Conservation (phyloP, 306 rosid species). For the Trichosanthes truncata region DNA sequence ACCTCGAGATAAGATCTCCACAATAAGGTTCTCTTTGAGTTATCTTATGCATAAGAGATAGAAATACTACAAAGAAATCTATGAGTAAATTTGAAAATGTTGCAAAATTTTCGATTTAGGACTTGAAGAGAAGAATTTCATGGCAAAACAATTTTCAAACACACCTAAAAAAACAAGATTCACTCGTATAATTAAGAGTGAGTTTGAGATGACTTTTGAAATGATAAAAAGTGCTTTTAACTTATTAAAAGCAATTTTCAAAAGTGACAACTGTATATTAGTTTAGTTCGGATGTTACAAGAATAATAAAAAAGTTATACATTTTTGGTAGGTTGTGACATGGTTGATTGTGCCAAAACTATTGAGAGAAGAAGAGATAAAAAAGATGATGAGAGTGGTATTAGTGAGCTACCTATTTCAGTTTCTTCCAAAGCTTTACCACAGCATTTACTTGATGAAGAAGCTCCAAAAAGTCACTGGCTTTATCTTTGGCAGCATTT, state of each 20-base stretch:
- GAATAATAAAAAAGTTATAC: background rate
- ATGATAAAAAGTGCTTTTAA: background rate
- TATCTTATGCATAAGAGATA: too few species aligned
- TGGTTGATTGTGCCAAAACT: slow-evolving; percentile 77
- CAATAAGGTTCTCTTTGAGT: too few species aligned
- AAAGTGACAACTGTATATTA: too few species aligned
- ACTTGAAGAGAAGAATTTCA: too few species aligned
- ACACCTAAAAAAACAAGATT: too few species aligned
- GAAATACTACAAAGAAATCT: too few species aligned
- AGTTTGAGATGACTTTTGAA: background rate
- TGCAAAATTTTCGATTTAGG: too few species aligned
- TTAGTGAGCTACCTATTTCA: slow-evolving; percentile 69
- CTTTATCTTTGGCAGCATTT: slow-evolving; percentile 85
- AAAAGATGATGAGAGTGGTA: slow-evolving; percentile 73
- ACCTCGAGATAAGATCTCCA: too few species aligned
- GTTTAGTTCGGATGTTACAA: background rate
- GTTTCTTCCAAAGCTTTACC: slow-evolving; percentile 91
- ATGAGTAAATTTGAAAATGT: too few species aligned
- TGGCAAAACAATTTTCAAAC: too few species aligned
- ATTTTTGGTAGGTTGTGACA: slow-evolving; percentile 58
- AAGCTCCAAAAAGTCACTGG: slow-evolving; percentile 95
- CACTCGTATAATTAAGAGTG: too few species aligned
- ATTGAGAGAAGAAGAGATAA: slow-evolving; percentile 78
- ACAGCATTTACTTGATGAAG: slow-evolving; percentile 79
- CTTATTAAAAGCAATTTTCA: too few species aligned